Conservation (phyloP, 2,329 filamentous ascomycete genomes). For the Diaporthe destruens region DNA sequence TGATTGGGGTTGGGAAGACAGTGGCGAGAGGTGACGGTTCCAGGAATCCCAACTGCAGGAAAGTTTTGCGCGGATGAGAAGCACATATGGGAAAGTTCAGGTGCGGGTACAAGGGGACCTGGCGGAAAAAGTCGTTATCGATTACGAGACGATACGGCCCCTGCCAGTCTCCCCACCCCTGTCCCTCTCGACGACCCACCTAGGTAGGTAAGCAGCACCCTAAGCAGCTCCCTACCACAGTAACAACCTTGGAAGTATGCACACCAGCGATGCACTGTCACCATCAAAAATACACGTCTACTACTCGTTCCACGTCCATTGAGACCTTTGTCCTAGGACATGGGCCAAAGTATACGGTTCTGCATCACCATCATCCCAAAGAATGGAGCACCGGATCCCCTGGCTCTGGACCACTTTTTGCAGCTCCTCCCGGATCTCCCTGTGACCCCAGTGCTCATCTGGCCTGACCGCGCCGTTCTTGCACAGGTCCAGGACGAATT, state of each 20-base stretch:
- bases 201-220: no score
- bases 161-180: neutral
- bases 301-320: no score
- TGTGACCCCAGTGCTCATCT: neutral
- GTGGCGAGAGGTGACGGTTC: slow-evolving; percentile 6
- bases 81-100: slow-evolving; percentile 8
- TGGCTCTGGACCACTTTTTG: neutral
- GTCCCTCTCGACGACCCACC: neutral
- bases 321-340: no score
- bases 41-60: neutral
- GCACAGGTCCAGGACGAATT: neutral
- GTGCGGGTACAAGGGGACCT: slow-evolving; percentile 17
- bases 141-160: slow-evolving; percentile 21
- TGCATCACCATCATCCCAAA: neutral
- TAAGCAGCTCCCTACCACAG: no score
- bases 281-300: no score
- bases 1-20: slow-evolving; percentile 5
- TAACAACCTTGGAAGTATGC: no score
- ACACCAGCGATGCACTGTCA: no score
- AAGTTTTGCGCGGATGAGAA: slow-evolving; percentile 27
- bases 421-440: neutral
- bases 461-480: neutral
- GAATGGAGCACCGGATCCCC: neutral
- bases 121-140: slow-evolving; percentile 33
- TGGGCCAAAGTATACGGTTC: no score